Conservation (phyloP, 352 stramenopile genomes). For the Globisporangium paroecandrum region DNA sequence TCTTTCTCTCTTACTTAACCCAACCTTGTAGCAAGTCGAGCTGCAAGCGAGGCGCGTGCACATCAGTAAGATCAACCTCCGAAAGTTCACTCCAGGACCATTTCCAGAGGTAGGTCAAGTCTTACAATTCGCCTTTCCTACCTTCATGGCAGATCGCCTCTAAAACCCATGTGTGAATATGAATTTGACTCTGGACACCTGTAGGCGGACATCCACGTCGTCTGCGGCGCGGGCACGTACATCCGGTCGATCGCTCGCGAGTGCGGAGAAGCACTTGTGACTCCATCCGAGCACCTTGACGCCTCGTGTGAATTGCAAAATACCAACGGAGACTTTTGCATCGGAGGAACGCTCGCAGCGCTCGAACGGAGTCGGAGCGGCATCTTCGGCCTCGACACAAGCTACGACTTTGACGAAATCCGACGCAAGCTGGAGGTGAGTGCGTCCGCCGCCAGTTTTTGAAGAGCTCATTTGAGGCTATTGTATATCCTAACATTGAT, state of each 20-base stretch:
- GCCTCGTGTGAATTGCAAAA: constrained; percentile 27
- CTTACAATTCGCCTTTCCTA: not conserved
- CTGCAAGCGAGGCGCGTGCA: constrained; percentile 55
- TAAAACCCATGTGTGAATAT: not conserved
- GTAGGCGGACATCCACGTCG: constrained; percentile 48
- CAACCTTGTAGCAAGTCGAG: constrained; percentile 37
- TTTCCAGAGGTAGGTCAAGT: constrained; percentile 56
- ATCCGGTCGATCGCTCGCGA: constrained; percentile 86
- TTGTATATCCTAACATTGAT: not conserved
- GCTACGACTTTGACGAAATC: constrained; percentile 55
- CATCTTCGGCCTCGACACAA: constrained; percentile 48
- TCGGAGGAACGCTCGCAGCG: constrained; percentile 59
- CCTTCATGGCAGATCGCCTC: too few species aligned
- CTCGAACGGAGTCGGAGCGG: constrained; percentile 66
- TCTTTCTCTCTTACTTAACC: not conserved
- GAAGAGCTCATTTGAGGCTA: not conserved
- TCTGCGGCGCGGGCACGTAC: constrained; percentile 77
- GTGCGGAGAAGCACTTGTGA: constrained; percentile 61
- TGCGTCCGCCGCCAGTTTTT: not conserved
- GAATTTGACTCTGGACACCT: not conserved
- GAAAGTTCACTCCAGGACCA: constrained; percentile 40
- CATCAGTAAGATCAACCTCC: constrained; percentile 60
- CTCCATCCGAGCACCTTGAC: constrained; percentile 28
- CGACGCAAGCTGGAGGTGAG: constrained; percentile 36
- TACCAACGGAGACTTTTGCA: constrained; percentile 33